Evolutionary conservation across 2,329 filamentous ascomycete genomes (phyloP).

Genomic region (Lasiodiplodia theobromae): DNA sequence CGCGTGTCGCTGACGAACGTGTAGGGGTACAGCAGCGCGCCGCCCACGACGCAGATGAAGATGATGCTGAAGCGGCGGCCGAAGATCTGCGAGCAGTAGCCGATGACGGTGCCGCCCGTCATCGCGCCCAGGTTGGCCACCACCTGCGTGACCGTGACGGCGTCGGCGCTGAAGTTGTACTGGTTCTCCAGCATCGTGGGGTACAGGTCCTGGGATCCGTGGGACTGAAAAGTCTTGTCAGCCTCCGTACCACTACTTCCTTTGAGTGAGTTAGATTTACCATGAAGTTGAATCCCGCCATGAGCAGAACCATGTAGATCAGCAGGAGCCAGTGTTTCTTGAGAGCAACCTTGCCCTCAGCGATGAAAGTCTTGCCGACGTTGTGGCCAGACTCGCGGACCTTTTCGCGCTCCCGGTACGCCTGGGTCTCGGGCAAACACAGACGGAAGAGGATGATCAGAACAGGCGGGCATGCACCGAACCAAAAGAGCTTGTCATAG

Average conservation of each 20-base stretch:
- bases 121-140: conserved; percentile 60
- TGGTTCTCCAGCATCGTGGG: conserved; percentile 67
- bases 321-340: conserved; percentile 82
- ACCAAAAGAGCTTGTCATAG: conserved; percentile 74
- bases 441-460: conserved; percentile 82
- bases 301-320: conserved; percentile 81
- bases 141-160: conserved; percentile 58
- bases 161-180: conserved; percentile 60
- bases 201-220: conserved; percentile 74
- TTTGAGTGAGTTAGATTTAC: conserved; percentile 28
- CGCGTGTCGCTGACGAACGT: conserved; percentile 68
- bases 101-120: conserved; percentile 54
- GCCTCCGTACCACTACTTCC: not conserved
- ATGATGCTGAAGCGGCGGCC: conserved; percentile 58
- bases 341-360: conserved; percentile 79
- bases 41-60: conserved; percentile 65
- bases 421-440: conserved; percentile 78
- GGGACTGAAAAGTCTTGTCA: conserved; percentile 54
- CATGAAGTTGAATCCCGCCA: conserved; percentile 95
- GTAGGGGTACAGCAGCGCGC: conserved; percentile 84
- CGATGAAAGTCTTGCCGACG: conserved; percentile 71
- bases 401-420: conserved; percentile 71
- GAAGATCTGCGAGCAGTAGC: conserved; percentile 55
- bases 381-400: conserved; percentile 66
- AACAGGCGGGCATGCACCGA: conserved; percentile 80